Evolutionary conservation across 768 basidiomycete species (phyloP).

Genomic region (Agaricus sinodeliciosus): DNA sequence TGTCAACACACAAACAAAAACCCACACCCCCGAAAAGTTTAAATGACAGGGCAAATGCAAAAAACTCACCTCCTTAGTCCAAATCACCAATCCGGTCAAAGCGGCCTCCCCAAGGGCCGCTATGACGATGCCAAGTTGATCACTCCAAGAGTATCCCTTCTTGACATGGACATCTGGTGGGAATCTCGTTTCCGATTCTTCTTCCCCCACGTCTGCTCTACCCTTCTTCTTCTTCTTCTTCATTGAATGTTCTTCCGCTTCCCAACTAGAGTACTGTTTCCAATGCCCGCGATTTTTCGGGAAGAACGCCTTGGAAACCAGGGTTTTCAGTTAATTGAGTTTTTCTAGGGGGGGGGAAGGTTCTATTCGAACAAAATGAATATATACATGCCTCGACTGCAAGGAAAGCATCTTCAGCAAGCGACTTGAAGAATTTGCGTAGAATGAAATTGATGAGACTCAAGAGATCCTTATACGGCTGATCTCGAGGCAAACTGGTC

Average conservation of each 20-base stretch:
- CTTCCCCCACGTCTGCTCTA: slow-evolving; percentile 28
- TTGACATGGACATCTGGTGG: slow-evolving; percentile 74
- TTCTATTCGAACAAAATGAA: no score
- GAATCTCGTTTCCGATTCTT: slow-evolving; percentile 36
- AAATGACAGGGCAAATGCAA: neutral
- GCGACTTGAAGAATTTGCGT: slow-evolving; percentile 90
- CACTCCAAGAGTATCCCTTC: slow-evolving; percentile 84
- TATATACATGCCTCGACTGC: slow-evolving; percentile 82
- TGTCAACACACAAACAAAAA: neutral
- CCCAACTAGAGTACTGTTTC: slow-evolving; percentile 80
- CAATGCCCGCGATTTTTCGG: slow-evolving; percentile 84
- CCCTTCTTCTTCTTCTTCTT: slow-evolving; percentile 18
- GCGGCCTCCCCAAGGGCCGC: slow-evolving; percentile 64
- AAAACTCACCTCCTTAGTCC: slow-evolving; percentile 71
- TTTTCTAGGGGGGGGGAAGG: no score
- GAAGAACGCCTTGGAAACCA: slow-evolving; percentile 62
- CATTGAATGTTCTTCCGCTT: slow-evolving; percentile 41
- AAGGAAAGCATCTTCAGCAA: slow-evolving; percentile 79
- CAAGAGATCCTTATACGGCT: slow-evolving; percentile 77
- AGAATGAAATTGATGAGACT: slow-evolving; percentile 81
- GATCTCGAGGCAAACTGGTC: slow-evolving; percentile 69
- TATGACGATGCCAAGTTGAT: slow-evolving; percentile 85
- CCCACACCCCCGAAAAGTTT: neutral
- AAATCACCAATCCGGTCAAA: slow-evolving; percentile 60
- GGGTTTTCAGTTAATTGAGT: slow-evolving; percentile 3